Percentiles rank a stretch among this genome's conserved stretches.
These are phyloP conservation scores for Psilocybe cubensis DNA, from an alignment of 768 basidiomycete species.

Conservation along the genomic window DNA sequence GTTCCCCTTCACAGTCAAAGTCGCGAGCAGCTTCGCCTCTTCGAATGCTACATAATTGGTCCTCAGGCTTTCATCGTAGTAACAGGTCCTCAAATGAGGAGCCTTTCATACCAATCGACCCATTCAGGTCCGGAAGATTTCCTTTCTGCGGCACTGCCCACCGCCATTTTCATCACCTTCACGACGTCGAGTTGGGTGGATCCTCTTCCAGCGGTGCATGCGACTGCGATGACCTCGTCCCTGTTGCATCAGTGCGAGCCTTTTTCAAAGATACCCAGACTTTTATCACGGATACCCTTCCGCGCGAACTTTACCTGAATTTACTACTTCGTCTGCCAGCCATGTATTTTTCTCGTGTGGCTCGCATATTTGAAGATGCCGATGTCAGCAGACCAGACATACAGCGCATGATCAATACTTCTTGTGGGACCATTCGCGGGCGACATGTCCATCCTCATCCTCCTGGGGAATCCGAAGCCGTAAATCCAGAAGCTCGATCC, in stretches of 20 bases:
- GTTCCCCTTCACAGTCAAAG: constrained; percentile 48
- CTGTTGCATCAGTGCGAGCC: constrained; percentile 21
- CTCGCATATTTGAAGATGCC: constrained; percentile 76
- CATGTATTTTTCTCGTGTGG: constrained; percentile 79
- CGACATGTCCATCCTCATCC: background rate
- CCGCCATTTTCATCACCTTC: constrained; percentile 38
- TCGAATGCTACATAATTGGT: constrained; percentile 58
- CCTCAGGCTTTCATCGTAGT: constrained; percentile 48
- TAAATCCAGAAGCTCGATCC: background rate
- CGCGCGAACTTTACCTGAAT: constrained; percentile 46
- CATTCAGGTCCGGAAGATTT: constrained; percentile 42
- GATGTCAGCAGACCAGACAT: constrained; percentile 79
- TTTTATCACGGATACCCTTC: constrained; percentile 43
- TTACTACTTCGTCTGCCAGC: constrained; percentile 72
- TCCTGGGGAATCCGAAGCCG: background rate
- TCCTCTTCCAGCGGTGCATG: constrained; percentile 28
- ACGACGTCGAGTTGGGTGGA: constrained; percentile 30
- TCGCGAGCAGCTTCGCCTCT: constrained; percentile 62
- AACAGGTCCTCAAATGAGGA: constrained; percentile 43
- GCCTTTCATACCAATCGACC: constrained; percentile 59
- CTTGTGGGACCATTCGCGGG: constrained; percentile 31
- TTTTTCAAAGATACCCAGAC: constrained; percentile 21
- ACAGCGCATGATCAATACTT: constrained; percentile 49
- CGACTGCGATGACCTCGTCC: constrained; percentile 33
- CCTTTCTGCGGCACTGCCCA: constrained; percentile 19